Base-by-base conservation (phyloP, 2,329 filamentous ascomycete genomes). In the Aspergillus thermomutatus region DNA sequence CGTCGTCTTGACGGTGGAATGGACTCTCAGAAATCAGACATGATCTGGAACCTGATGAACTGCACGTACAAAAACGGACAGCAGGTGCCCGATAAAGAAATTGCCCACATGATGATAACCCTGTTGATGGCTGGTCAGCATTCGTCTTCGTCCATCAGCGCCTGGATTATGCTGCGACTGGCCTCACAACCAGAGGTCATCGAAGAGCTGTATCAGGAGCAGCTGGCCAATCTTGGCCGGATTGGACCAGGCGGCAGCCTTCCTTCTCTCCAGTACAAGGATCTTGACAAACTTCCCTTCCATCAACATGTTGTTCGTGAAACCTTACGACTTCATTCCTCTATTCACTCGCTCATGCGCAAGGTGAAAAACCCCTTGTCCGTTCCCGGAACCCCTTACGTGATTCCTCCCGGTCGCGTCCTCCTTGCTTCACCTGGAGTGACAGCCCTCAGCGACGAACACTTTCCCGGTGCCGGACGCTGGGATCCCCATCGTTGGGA, bases 21-120 rank as follows among this genome's bases (percentile, higher is more conserved):
- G 62, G 77, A 23, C 11, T 14, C n/a, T 46, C 41, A 77, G 57
- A 68, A 71, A 0, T 80, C 82, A 56, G 75, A 92, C 70, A 92
- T 92, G 85, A 90, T 92, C 69, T 87, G 82, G 80, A 90, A 92
- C 70, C 73, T 93, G 55, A 92, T 92, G 88, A 79, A 81, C 62
- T 88, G 87, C 71, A 81, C 76, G 10, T 93, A 93, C 82, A 92
- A 92, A 76, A 81, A 90, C 64, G 89, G 90, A 49, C 80, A 77
- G 10, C 75, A 80, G 0, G 75, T 92, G 1, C 86, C 89, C 0
- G 89, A 93, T 70, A 82, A 86, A 63, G 89, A 93, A 69, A 85
- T 93, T 52, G 89, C 89, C 0, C 87, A 91, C 73, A 90, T 93
- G 81, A 92, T 93, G 90, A 93, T 93, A 67, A 89, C 89, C 0